Evolutionary conservation across 805 yeast genomes (phyloP), one percentile per base, ranked within the genome.

Genomic region (Nakazawaea wickerhamii): DNA sequence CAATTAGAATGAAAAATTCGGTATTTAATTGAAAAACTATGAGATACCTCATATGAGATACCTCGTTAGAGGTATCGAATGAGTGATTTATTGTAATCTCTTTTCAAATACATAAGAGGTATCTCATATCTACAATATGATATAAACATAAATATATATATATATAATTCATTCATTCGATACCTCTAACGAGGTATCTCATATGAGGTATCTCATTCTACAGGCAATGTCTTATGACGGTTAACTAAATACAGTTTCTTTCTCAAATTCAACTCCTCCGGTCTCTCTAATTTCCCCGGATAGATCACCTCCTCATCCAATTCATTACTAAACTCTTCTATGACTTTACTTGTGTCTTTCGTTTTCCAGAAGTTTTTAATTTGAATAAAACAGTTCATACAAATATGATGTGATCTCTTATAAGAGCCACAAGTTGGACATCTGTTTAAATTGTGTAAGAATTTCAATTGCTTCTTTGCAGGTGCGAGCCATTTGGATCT

Each of bases 391-490:
- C 99, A 91, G 56, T 84, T 77, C 95, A 88, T 87, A 65, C 99
- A 91, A 54, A 91, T 70, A 44, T 89, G 80, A 62, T 93, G 95
- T 1, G 93, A 79, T 57, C 96, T 75, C 65, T 91, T 93, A 53
- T 78, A 83, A 48, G 85, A 83, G 34, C 99, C 99, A 67, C 99
- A 91, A 0, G 96, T 83, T 3, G 98, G 97, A 60, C 99, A 91
- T 60, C 95, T 77, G 48, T 84, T 87, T 55, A 93, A 68, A 58
- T 86, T 82, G 43, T 80, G 75, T 50, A 85, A 71, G 39, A 81
- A 80, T 59, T 85, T 79, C 51, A 86, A 68, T 53, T 89, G 93
- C 60, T 88, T 91, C 45, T 78, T 73, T 9, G 86, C 95, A 4
- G 91, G 87, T 6, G 88, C 89, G 50, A 86, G 77, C 52, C 84